Evolutionary conservation across 352 stramenopile species (phyloP).

Genomic region (Phytophthora cactorum): DNA sequence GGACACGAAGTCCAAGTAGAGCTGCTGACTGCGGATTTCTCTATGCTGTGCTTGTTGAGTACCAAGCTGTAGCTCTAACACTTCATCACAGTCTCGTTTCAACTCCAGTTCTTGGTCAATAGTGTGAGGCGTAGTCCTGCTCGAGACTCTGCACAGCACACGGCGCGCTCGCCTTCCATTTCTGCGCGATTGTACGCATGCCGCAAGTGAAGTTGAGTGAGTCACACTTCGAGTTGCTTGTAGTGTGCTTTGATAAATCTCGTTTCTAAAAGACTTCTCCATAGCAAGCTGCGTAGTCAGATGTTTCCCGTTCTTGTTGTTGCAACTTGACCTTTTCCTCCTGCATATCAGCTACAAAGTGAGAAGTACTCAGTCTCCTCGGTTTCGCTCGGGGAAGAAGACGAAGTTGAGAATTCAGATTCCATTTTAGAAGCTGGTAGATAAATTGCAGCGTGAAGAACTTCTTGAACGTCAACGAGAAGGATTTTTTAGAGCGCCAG

Average conservation of each 20-base stretch:
- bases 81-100: slow-evolving; percentile 53
- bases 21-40: slow-evolving; percentile 56
- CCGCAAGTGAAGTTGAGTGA: slow-evolving; percentile 40
- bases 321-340: slow-evolving; percentile 29
- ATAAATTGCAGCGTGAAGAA: slow-evolving; percentile 25
- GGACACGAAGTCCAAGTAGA: slow-evolving; percentile 67
- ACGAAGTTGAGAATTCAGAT: not conserved
- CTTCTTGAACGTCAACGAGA: slow-evolving; percentile 21
- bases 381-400: not conserved
- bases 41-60: slow-evolving; percentile 45
- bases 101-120: slow-evolving; percentile 49
- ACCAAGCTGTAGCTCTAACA: slow-evolving; percentile 44
- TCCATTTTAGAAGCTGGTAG: not conserved
- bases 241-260: slow-evolving; percentile 43
- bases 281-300: slow-evolving; percentile 45
- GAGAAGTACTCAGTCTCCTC: slow-evolving; percentile 24
- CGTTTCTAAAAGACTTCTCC: slow-evolving; percentile 50
- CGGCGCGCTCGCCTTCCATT: slow-evolving; percentile 52
- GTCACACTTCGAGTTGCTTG: slow-evolving; percentile 41
- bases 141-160: slow-evolving; percentile 49
- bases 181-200: slow-evolving; percentile 44
- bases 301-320: slow-evolving; percentile 20
- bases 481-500: slow-evolving; percentile 33
- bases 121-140: slow-evolving; percentile 52
- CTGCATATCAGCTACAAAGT: slow-evolving; percentile 25